Base-by-base conservation (phyloP, 169 alveolate genomes). In the Perkinsus olseni region DNA sequence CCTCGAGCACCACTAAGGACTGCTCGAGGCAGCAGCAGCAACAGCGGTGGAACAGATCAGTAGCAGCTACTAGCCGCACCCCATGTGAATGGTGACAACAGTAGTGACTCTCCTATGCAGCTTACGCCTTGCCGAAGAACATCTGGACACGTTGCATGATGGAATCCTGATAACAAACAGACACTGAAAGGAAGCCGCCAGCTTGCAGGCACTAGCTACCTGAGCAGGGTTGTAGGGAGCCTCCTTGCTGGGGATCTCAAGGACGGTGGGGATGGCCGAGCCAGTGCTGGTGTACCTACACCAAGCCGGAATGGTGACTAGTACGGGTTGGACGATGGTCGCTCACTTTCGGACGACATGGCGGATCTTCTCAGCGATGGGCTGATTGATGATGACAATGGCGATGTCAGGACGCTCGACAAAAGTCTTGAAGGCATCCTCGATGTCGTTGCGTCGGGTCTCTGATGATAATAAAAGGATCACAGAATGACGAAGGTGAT, bases 171-270 rank as follows among this genome's bases (percentile, higher is more conserved):
- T 62, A 28, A 28, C 34, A 21, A 62, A 0, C 31, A 0, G 31
- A 62, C 28, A 0, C 1, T 4, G 17, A 62, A 28, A 28, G 34
- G 82, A 0, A 28, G 31, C 28, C 8, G 17, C 34, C 31, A 28
- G 8, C 17, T 6, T 45, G 62, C 24, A 6, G 17, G 62, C 62
- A 45, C 62, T 45, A 6, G 8, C 34, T 62, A 62, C 82, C 82
- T 62, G 82, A 13, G 82, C 82, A 13, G 82, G 97, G 91, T 97
- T 97, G 94, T 97, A 98, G 62, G 97, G 98, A 91, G 82, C 92
- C 91, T 98, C 98, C 95, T 98, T 98, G 74, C 97, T 95, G 48
- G 99, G 99, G 31, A 98, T 98, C 95, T 98, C 99, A 94, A 98
- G 94, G 91, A 98, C 95, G 24, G 98, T 96, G 11, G 99, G 99